These are phyloP conservation scores for Botryotinia narcissicola DNA, from an alignment of 2,329 filamentous ascomycete genomes.

Conservation along the genomic window DNA sequence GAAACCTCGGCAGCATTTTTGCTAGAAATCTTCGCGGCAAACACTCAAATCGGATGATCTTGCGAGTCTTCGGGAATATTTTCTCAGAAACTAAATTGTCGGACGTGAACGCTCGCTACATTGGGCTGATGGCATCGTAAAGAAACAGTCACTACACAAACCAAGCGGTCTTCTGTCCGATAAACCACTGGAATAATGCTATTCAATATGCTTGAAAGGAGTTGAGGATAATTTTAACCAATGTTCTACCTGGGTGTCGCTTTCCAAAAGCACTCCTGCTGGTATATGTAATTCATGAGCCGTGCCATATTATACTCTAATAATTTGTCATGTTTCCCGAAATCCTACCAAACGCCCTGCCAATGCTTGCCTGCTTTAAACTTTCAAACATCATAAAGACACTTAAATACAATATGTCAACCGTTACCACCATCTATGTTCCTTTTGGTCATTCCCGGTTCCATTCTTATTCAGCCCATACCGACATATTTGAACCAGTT, in stretches of 20 bases:
- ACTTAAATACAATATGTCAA: conserved; percentile 18
- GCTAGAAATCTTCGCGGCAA: neutral
- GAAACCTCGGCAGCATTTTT: neutral
- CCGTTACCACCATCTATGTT: neutral
- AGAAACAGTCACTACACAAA: neutral
- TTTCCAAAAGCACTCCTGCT: conserved; percentile 13
- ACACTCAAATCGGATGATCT: neutral
- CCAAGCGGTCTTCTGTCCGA: neutral
- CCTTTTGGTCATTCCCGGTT: neutral
- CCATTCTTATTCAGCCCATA: conserved; percentile 54
- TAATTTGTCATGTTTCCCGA: conserved; percentile 11
- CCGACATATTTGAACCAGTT: conserved; percentile 97
- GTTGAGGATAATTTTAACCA: neutral
- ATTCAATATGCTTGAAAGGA: neutral
- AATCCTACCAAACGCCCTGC: conserved; percentile 21
- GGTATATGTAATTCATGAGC: conserved; percentile 20
- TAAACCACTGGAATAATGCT: neutral
- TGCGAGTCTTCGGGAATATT: neutral
- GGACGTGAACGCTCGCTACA: neutral
- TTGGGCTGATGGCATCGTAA: neutral
- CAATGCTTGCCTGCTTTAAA: conserved; percentile 22
- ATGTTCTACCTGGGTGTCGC: neutral
- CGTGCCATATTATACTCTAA: conserved; percentile 19
- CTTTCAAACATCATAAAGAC: conserved; percentile 19
- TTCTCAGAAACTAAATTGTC: neutral